Percentiles rank a stretch among this genome's conserved stretches.
These are phyloP conservation scores for Mycena pura DNA, from an alignment of 768 basidiomycete genomes.

Conservation along the genomic window DNA sequence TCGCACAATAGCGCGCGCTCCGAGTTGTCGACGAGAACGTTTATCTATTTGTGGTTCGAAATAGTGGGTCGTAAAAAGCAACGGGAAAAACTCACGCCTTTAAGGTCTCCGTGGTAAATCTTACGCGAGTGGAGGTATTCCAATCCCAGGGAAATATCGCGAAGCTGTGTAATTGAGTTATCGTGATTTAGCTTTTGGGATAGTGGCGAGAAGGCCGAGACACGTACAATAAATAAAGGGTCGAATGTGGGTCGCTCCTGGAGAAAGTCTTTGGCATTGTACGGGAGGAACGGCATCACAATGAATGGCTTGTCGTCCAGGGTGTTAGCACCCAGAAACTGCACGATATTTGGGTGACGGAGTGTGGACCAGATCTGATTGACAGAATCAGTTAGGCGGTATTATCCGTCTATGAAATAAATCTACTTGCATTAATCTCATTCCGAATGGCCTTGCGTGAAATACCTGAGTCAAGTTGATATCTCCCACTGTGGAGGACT, in stretches of 20 bases:
- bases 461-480: neutral
- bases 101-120: constrained; percentile 38
- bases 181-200: neutral
- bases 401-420: no score
- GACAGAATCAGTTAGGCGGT: neutral
- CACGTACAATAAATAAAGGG: neutral
- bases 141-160: constrained; percentile 32
- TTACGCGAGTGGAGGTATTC: constrained; percentile 33
- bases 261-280: neutral
- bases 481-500: neutral
- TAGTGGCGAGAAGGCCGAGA: neutral
- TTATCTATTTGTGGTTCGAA: constrained; percentile 13
- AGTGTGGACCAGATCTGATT: constrained; percentile 34
- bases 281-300: constrained; percentile 10
- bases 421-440: neutral
- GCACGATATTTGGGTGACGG: constrained; percentile 80
- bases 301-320: constrained; percentile 19
- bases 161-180: constrained; percentile 17
- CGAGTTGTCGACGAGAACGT: constrained; percentile 33
- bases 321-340: constrained; percentile 15
- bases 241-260: neutral
- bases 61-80: neutral
- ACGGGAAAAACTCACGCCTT: constrained; percentile 22
- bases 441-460: neutral
- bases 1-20: constrained; percentile 27